phyloP scores from a whole-genome alignment of 192 early-diverging fungal genomes.

The Coemansia javaensis region DNA sequence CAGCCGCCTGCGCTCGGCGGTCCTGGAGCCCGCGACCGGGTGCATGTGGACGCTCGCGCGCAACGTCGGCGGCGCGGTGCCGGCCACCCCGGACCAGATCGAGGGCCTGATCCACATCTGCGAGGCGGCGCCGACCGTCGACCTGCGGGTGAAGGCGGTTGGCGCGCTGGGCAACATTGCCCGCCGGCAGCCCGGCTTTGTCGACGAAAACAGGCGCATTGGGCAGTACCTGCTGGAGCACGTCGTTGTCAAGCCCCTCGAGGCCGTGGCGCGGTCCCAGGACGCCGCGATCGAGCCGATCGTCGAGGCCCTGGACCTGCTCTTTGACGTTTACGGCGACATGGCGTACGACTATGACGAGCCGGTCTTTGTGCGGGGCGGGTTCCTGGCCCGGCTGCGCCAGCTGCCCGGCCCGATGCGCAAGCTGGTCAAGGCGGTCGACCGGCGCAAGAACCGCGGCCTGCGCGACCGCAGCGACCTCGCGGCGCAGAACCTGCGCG shows the following conservation, averaged over 20 bases:
- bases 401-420: slow-evolving; percentile 49
- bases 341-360: slow-evolving; percentile 74
- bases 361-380: slow-evolving; percentile 74
- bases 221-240: slow-evolving; percentile 61
- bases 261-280: background rate
- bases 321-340: slow-evolving; percentile 89
- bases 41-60: slow-evolving; percentile 77
- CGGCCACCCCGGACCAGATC: slow-evolving; percentile 47
- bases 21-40: slow-evolving; percentile 64
- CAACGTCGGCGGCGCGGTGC: slow-evolving; percentile 56
- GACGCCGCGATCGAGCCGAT: slow-evolving; percentile 28
- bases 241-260: slow-evolving; percentile 22
- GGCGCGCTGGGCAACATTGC: slow-evolving; percentile 73
- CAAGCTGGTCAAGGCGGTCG: slow-evolving; percentile 59
- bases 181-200: slow-evolving; percentile 56
- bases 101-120: slow-evolving; percentile 46
- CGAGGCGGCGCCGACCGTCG: slow-evolving; percentile 15
- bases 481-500: slow-evolving; percentile 69
- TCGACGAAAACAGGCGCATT: slow-evolving; percentile 51
- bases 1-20: slow-evolving; percentile 50
- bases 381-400: slow-evolving; percentile 57
- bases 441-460: slow-evolving; percentile 63
- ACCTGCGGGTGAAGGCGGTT: slow-evolving; percentile 60
- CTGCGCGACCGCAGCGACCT: slow-evolving; percentile 78
- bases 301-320: slow-evolving; percentile 73